phyloP scores from a whole-genome alignment of 2,329 filamentous ascomycete genomes.

The Sporothrix inflata region DNA sequence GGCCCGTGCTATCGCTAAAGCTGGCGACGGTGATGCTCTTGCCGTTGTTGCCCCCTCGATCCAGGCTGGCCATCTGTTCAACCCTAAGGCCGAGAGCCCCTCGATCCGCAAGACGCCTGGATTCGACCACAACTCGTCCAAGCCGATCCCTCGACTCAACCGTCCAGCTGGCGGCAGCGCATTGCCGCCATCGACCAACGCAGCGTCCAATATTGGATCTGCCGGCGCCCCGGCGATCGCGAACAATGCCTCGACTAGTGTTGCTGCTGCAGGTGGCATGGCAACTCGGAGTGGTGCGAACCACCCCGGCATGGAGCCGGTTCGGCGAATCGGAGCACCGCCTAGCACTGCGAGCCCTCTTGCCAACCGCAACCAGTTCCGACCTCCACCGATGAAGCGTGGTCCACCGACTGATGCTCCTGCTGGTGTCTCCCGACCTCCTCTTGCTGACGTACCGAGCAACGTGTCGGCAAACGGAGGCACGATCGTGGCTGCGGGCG shows the following conservation, averaged over 20 bases:
- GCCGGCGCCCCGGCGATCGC: neutral
- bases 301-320: constrained; percentile 58
- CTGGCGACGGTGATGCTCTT: constrained; percentile 51
- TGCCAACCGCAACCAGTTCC: constrained; percentile 61
- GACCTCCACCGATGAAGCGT: constrained; percentile 62
- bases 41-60: constrained; percentile 47
- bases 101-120: constrained; percentile 89
- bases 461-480: constrained; percentile 43
- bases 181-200: constrained; percentile 37
- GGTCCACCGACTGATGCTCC: constrained; percentile 41
- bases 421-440: constrained; percentile 44
- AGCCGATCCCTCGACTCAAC: constrained; percentile 63
- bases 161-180: constrained; percentile 46
- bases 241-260: neutral
- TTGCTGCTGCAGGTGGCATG: neutral
- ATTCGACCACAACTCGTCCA: constrained; percentile 77
- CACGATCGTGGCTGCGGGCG: constrained; percentile 30
- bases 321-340: constrained; percentile 63
- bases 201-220: constrained; percentile 13
- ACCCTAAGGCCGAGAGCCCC: constrained; percentile 75
- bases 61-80: constrained; percentile 61
- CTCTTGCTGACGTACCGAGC: constrained; percentile 55
- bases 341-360: constrained; percentile 58
- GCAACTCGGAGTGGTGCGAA: constrained; percentile 40
- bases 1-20: constrained; percentile 63